These are phyloP conservation scores for Lipomyces orientalis DNA, from an alignment of 805 yeast genomes.

Conservation along the genomic window DNA sequence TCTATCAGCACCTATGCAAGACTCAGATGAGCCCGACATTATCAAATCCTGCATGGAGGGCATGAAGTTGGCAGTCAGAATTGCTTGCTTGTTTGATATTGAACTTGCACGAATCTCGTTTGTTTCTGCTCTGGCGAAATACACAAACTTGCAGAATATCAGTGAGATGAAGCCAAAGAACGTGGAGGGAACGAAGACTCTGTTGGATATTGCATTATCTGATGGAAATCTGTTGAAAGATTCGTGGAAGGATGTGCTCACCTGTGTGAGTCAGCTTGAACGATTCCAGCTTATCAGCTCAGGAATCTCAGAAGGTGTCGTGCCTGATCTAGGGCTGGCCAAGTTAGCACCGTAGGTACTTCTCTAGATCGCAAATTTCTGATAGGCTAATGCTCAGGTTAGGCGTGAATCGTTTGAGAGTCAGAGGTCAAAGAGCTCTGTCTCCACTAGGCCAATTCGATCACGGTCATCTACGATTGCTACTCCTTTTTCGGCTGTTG, in stretches of 20 bases:
- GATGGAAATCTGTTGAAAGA: constrained; percentile 77
- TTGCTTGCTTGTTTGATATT: constrained; percentile 81
- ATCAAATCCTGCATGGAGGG: constrained; percentile 77
- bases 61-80: constrained; percentile 76
- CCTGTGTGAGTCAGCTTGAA: constrained; percentile 88
- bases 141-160: constrained; percentile 77
- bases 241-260: constrained; percentile 85
- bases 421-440: constrained; percentile 26
- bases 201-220: constrained; percentile 75
- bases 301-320: constrained; percentile 80
- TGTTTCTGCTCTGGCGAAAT: constrained; percentile 86
- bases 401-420: constrained; percentile 40
- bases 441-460: constrained; percentile 4
- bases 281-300: constrained; percentile 84
- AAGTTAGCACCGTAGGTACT: constrained; percentile 55
- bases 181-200: constrained; percentile 74
- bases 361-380: not conserved
- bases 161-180: constrained; percentile 80
- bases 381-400: constrained; percentile 9
- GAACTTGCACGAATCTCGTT: constrained; percentile 88
- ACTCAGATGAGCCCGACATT: constrained; percentile 74
- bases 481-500: constrained; percentile 39
- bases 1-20: constrained; percentile 90
- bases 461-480: constrained; percentile 13
- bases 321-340: constrained; percentile 86